Conservation (phyloP, 78 protist genomes). For the Chrysochromulina parva region DNA sequence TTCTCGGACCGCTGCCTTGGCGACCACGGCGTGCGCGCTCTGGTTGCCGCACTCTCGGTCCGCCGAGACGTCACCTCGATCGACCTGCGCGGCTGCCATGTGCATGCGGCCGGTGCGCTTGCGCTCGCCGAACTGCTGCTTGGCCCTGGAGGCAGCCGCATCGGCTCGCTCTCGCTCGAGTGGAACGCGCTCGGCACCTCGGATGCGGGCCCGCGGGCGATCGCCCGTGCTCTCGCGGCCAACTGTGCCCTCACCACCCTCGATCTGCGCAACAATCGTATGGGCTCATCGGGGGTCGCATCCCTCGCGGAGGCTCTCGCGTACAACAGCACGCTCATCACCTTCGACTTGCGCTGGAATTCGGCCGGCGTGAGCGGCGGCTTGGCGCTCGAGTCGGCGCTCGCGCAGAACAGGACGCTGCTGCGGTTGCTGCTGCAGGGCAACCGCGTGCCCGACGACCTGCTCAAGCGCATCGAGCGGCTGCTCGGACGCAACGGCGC, state of each 20-base stretch:
- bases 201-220: constrained; percentile 27
- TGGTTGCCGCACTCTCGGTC: neutral
- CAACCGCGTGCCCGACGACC: constrained; percentile 39
- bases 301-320: constrained; percentile 7
- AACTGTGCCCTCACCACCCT: constrained; percentile 20
- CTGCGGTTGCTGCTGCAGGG: constrained; percentile 38
- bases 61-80: neutral
- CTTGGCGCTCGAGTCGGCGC: neutral
- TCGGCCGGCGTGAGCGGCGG: constrained; percentile 30
- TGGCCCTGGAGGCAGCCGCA: neutral
- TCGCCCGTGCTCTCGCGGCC: constrained; percentile 18
- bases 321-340: constrained; percentile 24
- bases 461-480: neutral
- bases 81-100: constrained; percentile 41
- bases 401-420: neutral
- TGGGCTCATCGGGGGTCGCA: constrained; percentile 7
- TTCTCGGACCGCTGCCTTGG: neutral
- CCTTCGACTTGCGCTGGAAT: constrained; percentile 53
- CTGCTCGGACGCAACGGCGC: neutral
- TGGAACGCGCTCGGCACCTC: constrained; percentile 53
- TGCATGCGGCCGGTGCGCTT: constrained; percentile 33
- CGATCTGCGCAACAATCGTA: constrained; percentile 51
- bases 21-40: neutral
- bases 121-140: constrained; percentile 24
- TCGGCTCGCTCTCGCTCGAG: constrained; percentile 9